Percentiles rank a stretch among this genome's conserved stretches.
Conservation (phyloP, 148 eudicot species). For the Talinum fruticosum region DNA sequence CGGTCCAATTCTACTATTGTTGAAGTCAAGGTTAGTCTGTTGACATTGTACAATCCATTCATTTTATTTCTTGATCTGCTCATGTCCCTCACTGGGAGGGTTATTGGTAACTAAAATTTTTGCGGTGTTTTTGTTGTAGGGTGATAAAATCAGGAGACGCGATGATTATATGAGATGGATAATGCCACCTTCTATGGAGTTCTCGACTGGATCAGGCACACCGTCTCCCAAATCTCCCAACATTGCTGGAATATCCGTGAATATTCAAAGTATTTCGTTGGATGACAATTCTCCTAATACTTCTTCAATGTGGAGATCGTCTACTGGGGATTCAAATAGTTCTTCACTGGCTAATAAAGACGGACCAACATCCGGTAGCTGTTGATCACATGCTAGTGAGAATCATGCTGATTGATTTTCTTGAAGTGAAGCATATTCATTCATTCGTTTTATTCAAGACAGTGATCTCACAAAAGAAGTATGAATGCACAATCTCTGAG, state of each 20-base stretch:
- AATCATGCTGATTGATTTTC: not conserved
- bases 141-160: constrained; percentile 61
- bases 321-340: constrained; percentile 33
- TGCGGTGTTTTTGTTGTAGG: constrained; percentile 36
- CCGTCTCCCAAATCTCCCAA: constrained; percentile 30
- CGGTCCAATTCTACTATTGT: constrained; percentile 44
- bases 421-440: not conserved
- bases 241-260: constrained; percentile 28
- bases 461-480: constrained; percentile 15
- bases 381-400: constrained; percentile 16
- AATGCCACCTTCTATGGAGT: constrained; percentile 45
- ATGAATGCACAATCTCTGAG: not conserved
- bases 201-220: constrained; percentile 29
- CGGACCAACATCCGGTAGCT: constrained; percentile 24
- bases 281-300: constrained; percentile 34
- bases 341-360: constrained; percentile 16
- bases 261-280: constrained; percentile 38
- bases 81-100: no score
- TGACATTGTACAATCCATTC: not conserved
- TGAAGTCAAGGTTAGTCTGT: constrained; percentile 58
- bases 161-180: constrained; percentile 67
- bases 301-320: constrained; percentile 25
- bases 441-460: not conserved
- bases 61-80: not conserved
- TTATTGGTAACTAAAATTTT: not conserved